phyloP scores from a whole-genome alignment of 1,139 yeast genomes.

The Zygosaccharomyces sapae region DNA sequence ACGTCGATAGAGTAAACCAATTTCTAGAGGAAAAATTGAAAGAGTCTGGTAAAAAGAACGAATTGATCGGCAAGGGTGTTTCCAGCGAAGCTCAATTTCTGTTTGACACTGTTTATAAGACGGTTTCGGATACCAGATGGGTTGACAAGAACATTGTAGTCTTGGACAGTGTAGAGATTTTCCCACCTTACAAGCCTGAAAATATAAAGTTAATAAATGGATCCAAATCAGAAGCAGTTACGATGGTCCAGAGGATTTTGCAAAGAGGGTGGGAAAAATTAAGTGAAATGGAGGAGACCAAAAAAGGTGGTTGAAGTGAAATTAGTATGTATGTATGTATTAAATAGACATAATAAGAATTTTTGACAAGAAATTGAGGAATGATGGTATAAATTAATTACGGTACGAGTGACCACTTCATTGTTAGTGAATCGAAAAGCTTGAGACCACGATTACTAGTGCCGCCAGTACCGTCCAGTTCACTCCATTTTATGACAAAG shows the following conservation, averaged over 20 bases:
- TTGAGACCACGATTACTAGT: slow-evolving; percentile 49
- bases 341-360: not conserved
- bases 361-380: too few species aligned
- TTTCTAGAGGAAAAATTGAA: slow-evolving; percentile 25
- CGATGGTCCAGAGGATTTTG: slow-evolving; percentile 50
- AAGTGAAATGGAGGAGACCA: slow-evolving; percentile 38
- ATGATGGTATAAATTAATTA: not conserved
- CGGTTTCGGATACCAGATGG: slow-evolving; percentile 50
- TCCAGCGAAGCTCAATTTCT: slow-evolving; percentile 47
- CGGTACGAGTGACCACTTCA: slow-evolving; percentile 19
- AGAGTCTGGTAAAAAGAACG: slow-evolving; percentile 17
- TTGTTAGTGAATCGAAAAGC: slow-evolving; percentile 47
- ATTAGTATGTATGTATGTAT: not conserved
- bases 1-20: slow-evolving; percentile 27
- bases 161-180: slow-evolving; percentile 48
- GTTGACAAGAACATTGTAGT: slow-evolving; percentile 47
- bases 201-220: slow-evolving; percentile 29
- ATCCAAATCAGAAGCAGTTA: slow-evolving; percentile 41
- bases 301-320: slow-evolving; percentile 54
- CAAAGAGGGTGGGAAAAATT: slow-evolving; percentile 54
- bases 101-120: slow-evolving; percentile 47
- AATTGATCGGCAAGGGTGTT: slow-evolving; percentile 40
- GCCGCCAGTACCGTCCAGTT: slow-evolving; percentile 71
- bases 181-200: slow-evolving; percentile 47
- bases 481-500: slow-evolving; percentile 46